phyloP scores from a whole-genome alignment of 176 grass and related monocot species.

The Oryza glumipatula region DNA sequence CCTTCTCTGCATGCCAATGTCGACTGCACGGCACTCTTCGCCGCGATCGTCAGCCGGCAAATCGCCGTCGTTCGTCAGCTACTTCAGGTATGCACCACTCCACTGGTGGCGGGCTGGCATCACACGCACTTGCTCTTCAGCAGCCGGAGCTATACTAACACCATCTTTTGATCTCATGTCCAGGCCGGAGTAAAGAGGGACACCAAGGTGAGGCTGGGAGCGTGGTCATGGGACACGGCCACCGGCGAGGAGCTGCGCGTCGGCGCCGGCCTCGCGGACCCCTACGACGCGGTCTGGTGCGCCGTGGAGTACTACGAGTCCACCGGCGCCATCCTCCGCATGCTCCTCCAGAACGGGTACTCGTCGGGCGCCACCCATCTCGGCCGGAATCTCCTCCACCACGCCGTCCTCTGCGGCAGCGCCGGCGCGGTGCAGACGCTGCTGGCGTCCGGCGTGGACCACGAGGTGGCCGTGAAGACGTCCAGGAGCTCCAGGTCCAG shows the following conservation, averaged over 20 bases:
- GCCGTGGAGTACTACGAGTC: conserved; percentile 93
- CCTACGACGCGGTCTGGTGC: conserved; percentile 83
- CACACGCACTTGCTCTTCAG: neutral
- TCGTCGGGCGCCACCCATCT: conserved; percentile 43
- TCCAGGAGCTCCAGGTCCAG: conserved; percentile 53
- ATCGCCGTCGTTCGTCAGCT: conserved; percentile 69
- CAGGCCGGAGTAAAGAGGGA: conserved; percentile 77
- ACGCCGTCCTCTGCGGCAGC: conserved; percentile 87
- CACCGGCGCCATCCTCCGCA: conserved; percentile 63
- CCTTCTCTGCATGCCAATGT: conserved; percentile 85
- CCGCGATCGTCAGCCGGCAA: conserved; percentile 88
- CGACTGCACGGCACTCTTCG: conserved; percentile 84
- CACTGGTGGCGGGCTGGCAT: too few relatives aligned
- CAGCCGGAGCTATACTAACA: neutral
- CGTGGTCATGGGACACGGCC: conserved; percentile 89
- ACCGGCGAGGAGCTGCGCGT: conserved; percentile 94
- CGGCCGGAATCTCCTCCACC: conserved; percentile 80
- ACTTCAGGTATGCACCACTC: conserved; percentile 58
- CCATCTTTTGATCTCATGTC: neutral
- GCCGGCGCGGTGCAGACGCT: conserved; percentile 61
- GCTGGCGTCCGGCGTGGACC: conserved; percentile 58
- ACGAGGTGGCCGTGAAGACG: conserved; percentile 61
- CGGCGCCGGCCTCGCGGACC: conserved; percentile 84
- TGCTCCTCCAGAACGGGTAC: conserved; percentile 71
- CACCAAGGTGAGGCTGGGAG: conserved; percentile 73